These are phyloP conservation scores for Lipomyces japonicus DNA, from an alignment of 805 yeast genomes.

Conservation along the genomic window DNA sequence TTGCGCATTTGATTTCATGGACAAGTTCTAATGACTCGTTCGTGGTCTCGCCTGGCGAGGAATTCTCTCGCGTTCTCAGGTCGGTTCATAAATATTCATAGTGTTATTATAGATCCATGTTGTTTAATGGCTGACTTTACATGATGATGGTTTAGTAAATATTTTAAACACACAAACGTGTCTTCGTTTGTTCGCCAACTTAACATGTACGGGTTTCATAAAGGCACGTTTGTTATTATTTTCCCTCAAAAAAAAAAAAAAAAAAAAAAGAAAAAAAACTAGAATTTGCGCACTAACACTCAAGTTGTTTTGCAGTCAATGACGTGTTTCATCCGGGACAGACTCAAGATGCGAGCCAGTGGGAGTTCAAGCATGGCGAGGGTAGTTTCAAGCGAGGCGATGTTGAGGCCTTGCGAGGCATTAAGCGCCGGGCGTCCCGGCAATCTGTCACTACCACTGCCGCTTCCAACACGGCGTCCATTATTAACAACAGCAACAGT, in stretches of 20 bases:
- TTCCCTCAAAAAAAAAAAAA: no score
- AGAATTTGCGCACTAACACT: no score
- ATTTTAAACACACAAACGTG: constrained; percentile 91
- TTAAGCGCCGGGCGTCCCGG: constrained; percentile 70
- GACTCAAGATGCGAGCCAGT: constrained; percentile 37
- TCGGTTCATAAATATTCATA: constrained; percentile 1
- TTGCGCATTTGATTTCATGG: constrained; percentile 86
- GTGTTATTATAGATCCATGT: not conserved
- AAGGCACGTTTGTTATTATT: constrained; percentile 42
- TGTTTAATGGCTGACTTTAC: not conserved
- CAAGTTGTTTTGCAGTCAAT: constrained; percentile 35
- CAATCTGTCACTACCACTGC: constrained; percentile 31
- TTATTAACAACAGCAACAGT: no score
- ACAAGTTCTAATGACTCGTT: constrained; percentile 65
- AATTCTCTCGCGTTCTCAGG: constrained; percentile 68
- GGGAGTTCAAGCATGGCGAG: constrained; percentile 90
- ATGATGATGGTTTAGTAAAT: constrained; percentile 40
- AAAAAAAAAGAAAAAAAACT: no score
- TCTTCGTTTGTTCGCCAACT: constrained; percentile 90
- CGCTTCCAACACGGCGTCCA: constrained; percentile 38
- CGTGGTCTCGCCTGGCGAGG: constrained; percentile 78
- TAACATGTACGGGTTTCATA: constrained; percentile 96
- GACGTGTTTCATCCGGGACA: constrained; percentile 34
- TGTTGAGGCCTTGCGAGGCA: constrained; percentile 62
- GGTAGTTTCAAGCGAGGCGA: constrained; percentile 80